A percentile compares a stretch with the other conserved stretches of the same genome.
phyloP scores from a whole-genome alignment of 331 rosid genomes.

The Rhamnella rubrinervis region DNA sequence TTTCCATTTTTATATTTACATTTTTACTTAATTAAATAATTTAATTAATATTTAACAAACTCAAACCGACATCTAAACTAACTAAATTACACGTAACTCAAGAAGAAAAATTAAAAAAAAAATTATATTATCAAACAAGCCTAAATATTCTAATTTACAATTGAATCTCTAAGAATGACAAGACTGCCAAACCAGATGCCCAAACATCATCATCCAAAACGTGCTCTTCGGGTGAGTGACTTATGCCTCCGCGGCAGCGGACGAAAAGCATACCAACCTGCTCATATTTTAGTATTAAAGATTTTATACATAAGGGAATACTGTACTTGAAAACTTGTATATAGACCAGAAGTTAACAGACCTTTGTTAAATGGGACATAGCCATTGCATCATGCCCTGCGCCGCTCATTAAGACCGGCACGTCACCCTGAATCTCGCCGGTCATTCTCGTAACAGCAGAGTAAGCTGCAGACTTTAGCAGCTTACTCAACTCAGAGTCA shows the following conservation, averaged over 20 bases:
- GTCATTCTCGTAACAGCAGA: slow-evolving; percentile 68
- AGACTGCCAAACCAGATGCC: slow-evolving; percentile 83
- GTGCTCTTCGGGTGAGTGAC: slow-evolving; percentile 88
- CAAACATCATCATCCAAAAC: slow-evolving; percentile 81
- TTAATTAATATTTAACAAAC: no score
- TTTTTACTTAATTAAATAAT: no score
- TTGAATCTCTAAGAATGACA: slow-evolving; percentile 69
- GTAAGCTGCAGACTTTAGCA: slow-evolving; percentile 69
- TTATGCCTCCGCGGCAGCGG: slow-evolving; percentile 90
- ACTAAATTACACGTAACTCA: no score
- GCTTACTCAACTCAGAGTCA: slow-evolving; percentile 73
- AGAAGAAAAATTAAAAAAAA: no score
- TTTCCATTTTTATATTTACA: no score
- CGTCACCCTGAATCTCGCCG: slow-evolving; percentile 64
- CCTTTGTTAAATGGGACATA: slow-evolving; percentile 87
- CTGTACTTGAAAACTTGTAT: background rate
- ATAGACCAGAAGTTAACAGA: slow-evolving; percentile 19
- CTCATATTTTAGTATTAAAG: slow-evolving; percentile 23
- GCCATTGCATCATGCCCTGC: slow-evolving; percentile 99
- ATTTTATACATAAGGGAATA: background rate
- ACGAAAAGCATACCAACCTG: slow-evolving; percentile 95
- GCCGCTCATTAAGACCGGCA: slow-evolving; percentile 86
- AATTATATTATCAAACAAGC: no score
- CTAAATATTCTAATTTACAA: slow-evolving; percentile 15
- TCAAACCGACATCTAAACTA: no score